These are phyloP conservation scores for Colletotrichum lentis DNA, from an alignment of 2,329 filamentous ascomycete species.

Conservation along the genomic window DNA sequence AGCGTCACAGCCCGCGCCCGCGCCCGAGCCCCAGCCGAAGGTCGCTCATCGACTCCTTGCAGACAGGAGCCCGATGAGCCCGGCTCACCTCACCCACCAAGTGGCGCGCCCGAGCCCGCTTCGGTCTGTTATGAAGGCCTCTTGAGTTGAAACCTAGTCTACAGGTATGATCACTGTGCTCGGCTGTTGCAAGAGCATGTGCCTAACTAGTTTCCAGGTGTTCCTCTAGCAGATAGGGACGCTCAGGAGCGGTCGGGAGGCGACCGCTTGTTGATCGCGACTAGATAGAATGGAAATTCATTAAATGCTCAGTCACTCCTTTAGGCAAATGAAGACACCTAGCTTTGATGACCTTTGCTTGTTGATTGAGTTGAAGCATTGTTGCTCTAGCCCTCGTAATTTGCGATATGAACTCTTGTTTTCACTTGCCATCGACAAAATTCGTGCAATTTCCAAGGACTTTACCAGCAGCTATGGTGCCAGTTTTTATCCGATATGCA, in stretches of 20 bases:
- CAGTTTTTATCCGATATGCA: slow-evolving; percentile 9
- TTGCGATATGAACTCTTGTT: background rate
- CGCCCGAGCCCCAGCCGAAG: slow-evolving; percentile 50
- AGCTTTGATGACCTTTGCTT: background rate
- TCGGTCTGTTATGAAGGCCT: slow-evolving; percentile 71
- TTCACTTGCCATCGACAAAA: background rate
- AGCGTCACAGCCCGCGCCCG: slow-evolving; percentile 50
- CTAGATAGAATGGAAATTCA: slow-evolving; percentile 37
- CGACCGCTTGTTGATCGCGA: slow-evolving; percentile 33
- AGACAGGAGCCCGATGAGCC: slow-evolving; percentile 56
- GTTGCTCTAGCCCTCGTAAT: too few relatives aligned
- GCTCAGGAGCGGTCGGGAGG: slow-evolving; percentile 34
- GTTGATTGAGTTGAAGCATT: too few relatives aligned
- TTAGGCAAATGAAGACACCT: background rate
- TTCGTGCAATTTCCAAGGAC: background rate
- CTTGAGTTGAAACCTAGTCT: slow-evolving; percentile 55
- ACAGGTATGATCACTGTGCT: slow-evolving; percentile 28
- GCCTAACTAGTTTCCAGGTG: slow-evolving; percentile 14
- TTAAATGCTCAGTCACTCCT: slow-evolving; percentile 32
- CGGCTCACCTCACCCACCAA: slow-evolving; percentile 55
- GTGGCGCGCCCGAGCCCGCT: slow-evolving; percentile 72
- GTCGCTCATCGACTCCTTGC: slow-evolving; percentile 57
- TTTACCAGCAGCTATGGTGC: too few relatives aligned
- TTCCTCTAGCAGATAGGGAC: slow-evolving; percentile 32
- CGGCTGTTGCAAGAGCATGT: background rate